Evolutionary conservation across 2,329 filamentous ascomycete genomes (phyloP).

Genomic region (Ophiostoma novo-ulmi): DNA sequence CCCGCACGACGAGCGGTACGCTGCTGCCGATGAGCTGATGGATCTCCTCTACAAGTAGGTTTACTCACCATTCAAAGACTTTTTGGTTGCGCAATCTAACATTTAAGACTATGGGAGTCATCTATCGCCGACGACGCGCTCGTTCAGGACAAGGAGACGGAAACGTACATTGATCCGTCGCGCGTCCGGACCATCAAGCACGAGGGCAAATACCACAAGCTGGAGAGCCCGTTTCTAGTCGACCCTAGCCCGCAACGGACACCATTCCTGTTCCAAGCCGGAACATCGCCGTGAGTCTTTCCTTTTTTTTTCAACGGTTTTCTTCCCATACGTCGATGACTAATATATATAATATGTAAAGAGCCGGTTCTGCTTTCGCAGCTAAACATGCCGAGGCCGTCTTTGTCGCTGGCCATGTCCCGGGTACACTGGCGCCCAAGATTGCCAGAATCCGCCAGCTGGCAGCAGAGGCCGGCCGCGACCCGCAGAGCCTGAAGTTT

Average conservation of each 20-base stretch:
- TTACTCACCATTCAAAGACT: neutral
- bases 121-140: neutral
- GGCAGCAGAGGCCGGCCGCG: neutral
- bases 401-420: neutral
- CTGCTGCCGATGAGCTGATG: constrained; percentile 27
- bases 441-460: neutral
- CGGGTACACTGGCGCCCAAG: neutral
- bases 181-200: constrained; percentile 21
- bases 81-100: neutral
- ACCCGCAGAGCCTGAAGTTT: neutral
- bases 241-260: constrained; percentile 24
- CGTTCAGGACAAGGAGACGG: neutral
- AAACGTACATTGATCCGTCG: constrained; percentile 16
- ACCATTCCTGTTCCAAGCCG: neutral
- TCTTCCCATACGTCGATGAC: neutral
- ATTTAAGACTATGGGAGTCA: neutral
- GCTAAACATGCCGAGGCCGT: neutral
- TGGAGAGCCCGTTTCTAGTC: constrained; percentile 16
- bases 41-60: constrained; percentile 27
- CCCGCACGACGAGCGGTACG: constrained; percentile 28
- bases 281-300: neutral
- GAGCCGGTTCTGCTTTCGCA: neutral
- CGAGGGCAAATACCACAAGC: constrained; percentile 22
- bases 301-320: too few relatives aligned
- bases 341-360: neutral